phyloP scores from a whole-genome alignment of 1,284 basidiomycete species.

The Meira nashicola region DNA sequence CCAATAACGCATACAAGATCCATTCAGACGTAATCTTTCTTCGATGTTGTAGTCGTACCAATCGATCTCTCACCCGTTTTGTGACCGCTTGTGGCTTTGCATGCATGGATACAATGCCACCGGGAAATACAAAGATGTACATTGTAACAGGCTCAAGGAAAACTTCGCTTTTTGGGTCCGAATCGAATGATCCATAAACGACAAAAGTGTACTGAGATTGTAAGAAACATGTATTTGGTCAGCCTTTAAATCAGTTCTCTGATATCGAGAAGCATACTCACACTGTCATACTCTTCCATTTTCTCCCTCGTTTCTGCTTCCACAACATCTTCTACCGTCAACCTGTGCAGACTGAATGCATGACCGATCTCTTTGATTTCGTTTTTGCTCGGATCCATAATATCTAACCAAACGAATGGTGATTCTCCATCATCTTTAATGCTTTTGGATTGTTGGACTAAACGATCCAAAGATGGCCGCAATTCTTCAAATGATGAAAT shows the following conservation, averaged over 20 bases:
- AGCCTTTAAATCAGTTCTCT: neutral
- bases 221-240: neutral
- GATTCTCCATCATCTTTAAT: too few species aligned
- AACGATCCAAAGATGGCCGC: too few species aligned
- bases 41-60: neutral
- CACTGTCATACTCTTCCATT: conserved; percentile 5
- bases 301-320: conserved; percentile 5
- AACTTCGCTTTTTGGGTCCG: neutral
- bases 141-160: conserved; percentile 4
- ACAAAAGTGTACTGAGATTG: conserved; percentile 1
- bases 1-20: conserved; percentile 9
- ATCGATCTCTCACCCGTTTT: neutral
- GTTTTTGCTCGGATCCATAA: neutral
- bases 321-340: conserved; percentile 9
- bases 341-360: conserved; percentile 1
- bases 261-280: neutral
- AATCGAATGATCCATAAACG: conserved; percentile 7
- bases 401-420: neutral
- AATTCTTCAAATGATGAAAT: too few species aligned
- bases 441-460: too few species aligned
- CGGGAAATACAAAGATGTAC: conserved; percentile 8
- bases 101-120: conserved; percentile 3
- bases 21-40: neutral
- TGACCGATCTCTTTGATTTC: conserved; percentile 5
- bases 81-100: neutral